Evolutionary conservation across 2,329 filamentous ascomycete genomes (phyloP).

Genomic region (Epichloe coenophiala): DNA sequence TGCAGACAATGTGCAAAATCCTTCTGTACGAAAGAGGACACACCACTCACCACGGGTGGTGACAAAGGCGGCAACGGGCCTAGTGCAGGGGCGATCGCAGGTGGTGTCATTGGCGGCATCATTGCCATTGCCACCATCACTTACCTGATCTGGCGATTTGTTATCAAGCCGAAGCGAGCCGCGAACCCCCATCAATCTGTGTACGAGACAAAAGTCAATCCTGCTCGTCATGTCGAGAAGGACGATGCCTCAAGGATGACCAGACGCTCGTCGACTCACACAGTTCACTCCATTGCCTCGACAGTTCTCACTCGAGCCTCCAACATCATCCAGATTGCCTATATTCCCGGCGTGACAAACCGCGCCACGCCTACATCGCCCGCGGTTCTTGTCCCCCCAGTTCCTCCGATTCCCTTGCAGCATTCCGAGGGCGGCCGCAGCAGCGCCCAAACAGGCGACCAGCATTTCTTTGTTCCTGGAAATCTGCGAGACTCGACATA

Average conservation of each 20-base stretch:
- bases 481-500: conserved; percentile 87
- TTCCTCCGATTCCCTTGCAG: conserved; percentile 74
- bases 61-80: conserved; percentile 30
- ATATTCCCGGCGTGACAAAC: conserved; percentile 94
- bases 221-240: conserved; percentile 27
- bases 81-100: conserved; percentile 76
- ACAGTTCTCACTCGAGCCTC: conserved; percentile 91
- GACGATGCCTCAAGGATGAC: conserved; percentile 28
- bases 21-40: conserved; percentile 27
- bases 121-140: conserved; percentile 59
- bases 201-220: conserved; percentile 43
- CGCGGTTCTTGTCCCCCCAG: conserved; percentile 71
- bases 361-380: conserved; percentile 75
- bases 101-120: conserved; percentile 79
- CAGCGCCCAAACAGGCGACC: conserved; percentile 47
- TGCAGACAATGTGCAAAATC: conserved; percentile 35
- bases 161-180: conserved; percentile 65
- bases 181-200: conserved; percentile 35
- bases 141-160: conserved; percentile 79
- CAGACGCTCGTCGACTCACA: conserved; percentile 63
- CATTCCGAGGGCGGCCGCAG: conserved; percentile 35
- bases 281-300: conserved; percentile 84
- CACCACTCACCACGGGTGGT: conserved; percentile 8
- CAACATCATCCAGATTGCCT: conserved; percentile 98
- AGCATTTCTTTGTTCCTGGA: conserved; percentile 86